Evolutionary conservation across 257 asterid species (phyloP).

Genomic region (Lithospermum erythrorhizon): DNA sequence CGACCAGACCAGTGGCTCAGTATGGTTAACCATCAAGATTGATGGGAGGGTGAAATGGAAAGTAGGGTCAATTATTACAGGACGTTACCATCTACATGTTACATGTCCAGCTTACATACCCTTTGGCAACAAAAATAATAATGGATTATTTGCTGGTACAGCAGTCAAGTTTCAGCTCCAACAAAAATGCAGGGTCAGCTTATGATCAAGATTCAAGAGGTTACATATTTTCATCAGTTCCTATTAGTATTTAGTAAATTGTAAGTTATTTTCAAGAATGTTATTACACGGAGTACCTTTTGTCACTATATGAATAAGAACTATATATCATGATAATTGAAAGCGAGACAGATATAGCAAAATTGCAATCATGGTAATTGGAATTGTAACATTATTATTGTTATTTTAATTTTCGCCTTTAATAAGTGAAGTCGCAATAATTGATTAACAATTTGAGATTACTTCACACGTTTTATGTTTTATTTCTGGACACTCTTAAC

Average conservation of each 20-base stretch:
- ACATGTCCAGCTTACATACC: slow-evolving; percentile 61
- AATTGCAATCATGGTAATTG: no score
- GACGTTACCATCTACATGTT: slow-evolving; percentile 65
- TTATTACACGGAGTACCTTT: background rate
- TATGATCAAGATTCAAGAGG: slow-evolving; percentile 15
- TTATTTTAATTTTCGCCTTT: no score
- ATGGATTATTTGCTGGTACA: slow-evolving; percentile 41
- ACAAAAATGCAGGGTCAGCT: slow-evolving; percentile 45
- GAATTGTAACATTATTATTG: background rate
- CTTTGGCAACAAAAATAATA: slow-evolving; percentile 23
- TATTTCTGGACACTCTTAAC: no score
- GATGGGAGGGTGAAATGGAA: slow-evolving; percentile 70
- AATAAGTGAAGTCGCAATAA: background rate
- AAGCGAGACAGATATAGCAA: no score
- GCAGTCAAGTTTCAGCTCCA: slow-evolving; percentile 65
- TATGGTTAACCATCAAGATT: slow-evolving; percentile 32
- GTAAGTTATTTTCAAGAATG: background rate
- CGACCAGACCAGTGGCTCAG: slow-evolving; percentile 49
- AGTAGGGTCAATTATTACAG: slow-evolving; percentile 49
- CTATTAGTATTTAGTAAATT: background rate
- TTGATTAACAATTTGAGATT: background rate
- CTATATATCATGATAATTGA: background rate
- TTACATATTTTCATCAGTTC: slow-evolving; percentile 1
- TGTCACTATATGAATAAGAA: no score
- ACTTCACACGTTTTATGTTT: no score